Conservation (phyloP, 495 filamentous ascomycete species). For the Acidomyces sp. region DNA sequence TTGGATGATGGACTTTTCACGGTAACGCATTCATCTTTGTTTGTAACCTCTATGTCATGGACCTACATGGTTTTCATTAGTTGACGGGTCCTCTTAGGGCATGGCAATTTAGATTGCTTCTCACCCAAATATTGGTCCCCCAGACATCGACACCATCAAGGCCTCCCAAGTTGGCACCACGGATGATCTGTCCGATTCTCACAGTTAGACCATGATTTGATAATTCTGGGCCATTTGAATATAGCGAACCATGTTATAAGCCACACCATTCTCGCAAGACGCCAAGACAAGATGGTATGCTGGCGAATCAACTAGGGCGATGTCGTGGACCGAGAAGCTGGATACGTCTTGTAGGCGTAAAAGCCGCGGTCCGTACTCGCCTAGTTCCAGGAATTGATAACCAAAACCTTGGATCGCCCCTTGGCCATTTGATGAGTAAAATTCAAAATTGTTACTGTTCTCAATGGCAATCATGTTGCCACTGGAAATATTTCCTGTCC, state of each 20-base stretch:
- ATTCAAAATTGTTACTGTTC: constrained; percentile 37
- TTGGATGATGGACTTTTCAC: constrained; percentile 38
- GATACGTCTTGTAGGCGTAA: constrained; percentile 31
- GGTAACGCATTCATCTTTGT: constrained; percentile 39
- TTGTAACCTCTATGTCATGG: constrained; percentile 42
- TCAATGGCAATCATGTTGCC: constrained; percentile 42
- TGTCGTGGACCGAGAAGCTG: constrained; percentile 39
- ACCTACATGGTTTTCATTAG: constrained; percentile 40
- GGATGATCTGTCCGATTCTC: too few species aligned
- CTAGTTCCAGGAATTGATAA: constrained; percentile 30
- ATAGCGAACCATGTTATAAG: constrained; percentile 44
- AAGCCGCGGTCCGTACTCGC: constrained; percentile 24
- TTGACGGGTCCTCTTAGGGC: too few species aligned
- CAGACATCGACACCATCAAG: constrained; percentile 41
- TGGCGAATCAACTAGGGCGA: constrained; percentile 40
- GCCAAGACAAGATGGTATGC: constrained; percentile 39
- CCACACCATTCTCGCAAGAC: constrained; percentile 35
- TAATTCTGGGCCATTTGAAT: too few species aligned
- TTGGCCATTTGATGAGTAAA: constrained; percentile 35
- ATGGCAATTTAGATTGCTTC: too few species aligned
- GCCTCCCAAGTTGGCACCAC: constrained; percentile 35
- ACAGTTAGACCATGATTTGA: too few species aligned
- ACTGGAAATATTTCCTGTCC: constrained; percentile 29
- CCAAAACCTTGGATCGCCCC: constrained; percentile 42
- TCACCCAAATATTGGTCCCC: too few species aligned